Percentiles rank a stretch among this genome's conserved stretches.
phyloP scores from a whole-genome alignment of 768 basidiomycete genomes.

The Tricholoma bakamatsutake region DNA sequence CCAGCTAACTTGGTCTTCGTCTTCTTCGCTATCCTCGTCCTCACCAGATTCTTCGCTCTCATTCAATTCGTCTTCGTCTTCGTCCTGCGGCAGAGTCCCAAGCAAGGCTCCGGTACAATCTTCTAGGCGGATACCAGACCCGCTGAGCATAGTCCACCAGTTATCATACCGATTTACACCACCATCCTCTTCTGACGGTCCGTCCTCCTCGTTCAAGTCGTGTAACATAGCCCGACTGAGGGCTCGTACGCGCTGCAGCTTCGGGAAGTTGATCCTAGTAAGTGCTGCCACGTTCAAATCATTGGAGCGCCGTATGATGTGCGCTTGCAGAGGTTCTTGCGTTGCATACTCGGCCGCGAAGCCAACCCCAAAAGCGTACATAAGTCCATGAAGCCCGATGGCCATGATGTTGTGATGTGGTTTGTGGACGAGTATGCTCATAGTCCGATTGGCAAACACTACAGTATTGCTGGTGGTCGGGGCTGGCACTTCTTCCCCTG shows the following conservation, averaged over 20 bases:
- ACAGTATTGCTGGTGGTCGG: slow-evolving; percentile 8
- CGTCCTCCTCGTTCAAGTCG: slow-evolving; percentile 53
- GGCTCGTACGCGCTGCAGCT: slow-evolving; percentile 51
- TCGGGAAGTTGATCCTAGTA: slow-evolving; percentile 51
- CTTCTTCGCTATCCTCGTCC: slow-evolving; percentile 25
- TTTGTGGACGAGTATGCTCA: slow-evolving; percentile 36
- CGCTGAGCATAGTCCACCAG: slow-evolving; percentile 56
- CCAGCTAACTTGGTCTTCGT: slow-evolving; percentile 24
- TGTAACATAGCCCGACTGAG: slow-evolving; percentile 49
- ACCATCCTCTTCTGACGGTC: slow-evolving; percentile 33
- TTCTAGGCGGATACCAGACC: slow-evolving; percentile 54
- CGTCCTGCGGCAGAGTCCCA: slow-evolving; percentile 42
- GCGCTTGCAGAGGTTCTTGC: slow-evolving; percentile 37
- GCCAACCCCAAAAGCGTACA: slow-evolving; percentile 65
- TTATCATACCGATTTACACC: slow-evolving; percentile 57
- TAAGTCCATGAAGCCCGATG: slow-evolving; percentile 65
- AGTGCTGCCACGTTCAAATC: slow-evolving; percentile 60
- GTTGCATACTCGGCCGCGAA: slow-evolving; percentile 37
- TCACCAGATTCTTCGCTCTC: slow-evolving; percentile 19
- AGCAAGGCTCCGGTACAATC: slow-evolving; percentile 69
- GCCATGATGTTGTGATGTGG: slow-evolving; percentile 54
- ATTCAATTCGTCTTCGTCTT: slow-evolving; percentile 13
- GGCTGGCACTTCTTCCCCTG: slow-evolving; percentile 10
- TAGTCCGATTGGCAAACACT: slow-evolving; percentile 21
- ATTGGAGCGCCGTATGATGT: slow-evolving; percentile 49